phyloP scores from a whole-genome alignment of 805 yeast genomes.

The Torulaspora franciscae region DNA sequence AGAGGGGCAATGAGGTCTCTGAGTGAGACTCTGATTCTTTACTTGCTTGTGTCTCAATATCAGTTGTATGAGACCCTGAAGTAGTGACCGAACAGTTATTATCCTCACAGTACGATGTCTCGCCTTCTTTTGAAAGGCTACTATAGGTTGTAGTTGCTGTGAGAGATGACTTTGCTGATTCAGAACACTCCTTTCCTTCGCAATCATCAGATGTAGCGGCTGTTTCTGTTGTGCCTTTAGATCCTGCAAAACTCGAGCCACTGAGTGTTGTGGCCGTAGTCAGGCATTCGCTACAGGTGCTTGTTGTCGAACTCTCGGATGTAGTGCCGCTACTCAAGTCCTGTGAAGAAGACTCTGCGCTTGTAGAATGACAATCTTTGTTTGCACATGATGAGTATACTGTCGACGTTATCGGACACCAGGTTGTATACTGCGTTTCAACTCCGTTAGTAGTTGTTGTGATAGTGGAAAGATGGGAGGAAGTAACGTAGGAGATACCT shows the following conservation, averaged over 20 bases:
- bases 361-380: not conserved
- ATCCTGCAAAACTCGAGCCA: not conserved
- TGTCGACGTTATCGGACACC: slow-evolving; percentile 1
- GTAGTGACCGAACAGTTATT: not conserved
- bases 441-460: not conserved
- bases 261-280: not conserved
- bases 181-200: not conserved
- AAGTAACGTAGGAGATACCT: not conserved
- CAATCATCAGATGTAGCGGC: not conserved
- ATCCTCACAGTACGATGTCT: not conserved
- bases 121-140: not conserved
- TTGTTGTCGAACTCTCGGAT: too few relatives aligned
- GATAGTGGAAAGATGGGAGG: not conserved
- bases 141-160: not conserved
- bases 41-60: not conserved
- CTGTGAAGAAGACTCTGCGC: not conserved
- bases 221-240: not conserved
- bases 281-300: too few relatives aligned
- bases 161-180: not conserved
- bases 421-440: not conserved
- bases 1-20: too few relatives aligned
- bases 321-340: too few relatives aligned
- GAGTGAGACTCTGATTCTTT: too few relatives aligned
- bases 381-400: slow-evolving; percentile 12
- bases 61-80: not conserved